Evolutionary conservation across 192 early-diverging fungal species (phyloP), one percentile per base, ranked within the genome.

Genomic region (Backusella parvicylindrica): DNA sequence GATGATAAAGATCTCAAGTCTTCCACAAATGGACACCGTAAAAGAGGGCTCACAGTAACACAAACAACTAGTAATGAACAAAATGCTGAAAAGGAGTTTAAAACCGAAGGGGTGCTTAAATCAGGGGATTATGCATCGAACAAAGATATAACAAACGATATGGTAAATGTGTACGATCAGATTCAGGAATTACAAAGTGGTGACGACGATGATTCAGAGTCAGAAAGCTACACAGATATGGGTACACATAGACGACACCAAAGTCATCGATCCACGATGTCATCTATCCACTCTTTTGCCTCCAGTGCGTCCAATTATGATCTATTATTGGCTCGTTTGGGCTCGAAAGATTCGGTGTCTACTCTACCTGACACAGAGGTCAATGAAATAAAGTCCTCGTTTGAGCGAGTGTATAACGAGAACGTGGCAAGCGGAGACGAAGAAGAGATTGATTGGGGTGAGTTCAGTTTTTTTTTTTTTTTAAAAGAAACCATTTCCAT

Each of bases 381-480:
- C 84, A 16, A 82, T 74, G 30, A 85, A 86, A 47, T 79, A 82
- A 12, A 80, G 43, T 65, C 84, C 80, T 79, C 80, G 79, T 77
- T 84, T 53, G 81, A 79, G 23, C 71, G 81, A 74, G 83, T 82
- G 9, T 79, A 81, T 69, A 76, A 75, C 40, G 83, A 86, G 28
- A 64, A 72, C 38, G 68, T 75, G 28, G 73, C 33, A 37, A 36
- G 76, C 2, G 53, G 64, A 35, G 77, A 72, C 32, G 83, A 86
- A 16, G 81, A 87, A 71, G 89, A 85, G 16, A 77, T 91, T 66
- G 93, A 95, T 76, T 95, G 94, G 94, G 92, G 89, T 91, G 85
- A 82, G 64, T 41, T 38, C 8, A 9, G 6, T 38, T 38, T 38
- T 38, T 38, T 4, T 38, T 38, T 7, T 67, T 26, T 43, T 63